Base-by-base conservation (phyloP, 306 rosid species). In the Sophora flavescens region DNA sequence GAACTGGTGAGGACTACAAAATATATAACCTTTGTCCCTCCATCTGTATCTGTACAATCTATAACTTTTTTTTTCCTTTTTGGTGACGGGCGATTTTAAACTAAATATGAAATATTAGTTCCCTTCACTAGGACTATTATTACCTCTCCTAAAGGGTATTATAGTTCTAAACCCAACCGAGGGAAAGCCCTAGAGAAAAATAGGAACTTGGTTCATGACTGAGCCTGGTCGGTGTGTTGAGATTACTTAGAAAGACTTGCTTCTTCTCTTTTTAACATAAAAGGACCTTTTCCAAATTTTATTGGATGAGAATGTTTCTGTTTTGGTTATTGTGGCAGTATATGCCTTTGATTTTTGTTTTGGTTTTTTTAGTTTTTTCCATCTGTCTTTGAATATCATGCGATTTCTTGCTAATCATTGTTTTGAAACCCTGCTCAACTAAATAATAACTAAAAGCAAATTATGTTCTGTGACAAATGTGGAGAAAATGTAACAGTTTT, bases 1-100 rank as follows among this genome's bases (percentile, higher is more conserved):
- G 98, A 93, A 88, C 81, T 91, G 96, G 98, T 93, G 73, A 88
- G 91, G 67, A 63, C 79, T 42, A 70, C 61, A 22, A 38, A 39
- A 44, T 12, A 57, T 26, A 6, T 58, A 64, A 57, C 35, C 65
- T 77, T 35, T 13, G 51, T 63, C 30, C 50, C 18, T 54, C 65
- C 8, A 28, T 64, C 22, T 61, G 16, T 73, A 10, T 78, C 22
- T 61, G 16, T 73, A 10, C 73, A 18, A n/a, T 83, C 32, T 74
- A 26, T 66, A 48, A n/a, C 30, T 52, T 8, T 66, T 66, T 42
- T 63, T 57, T 22, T 22, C 22, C 47, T 41, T 68, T 68, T 38
- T 62, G 70, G 16, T 41, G 53, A 54, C 36, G 32, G 69, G 35
- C 10, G 32, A 59, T 35, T 15, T 38, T 18, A 33, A 35, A 58